A percentile compares a stretch with the other conserved stretches of the same genome.
These are phyloP conservation scores for Leccinum obscurum DNA, from an alignment of 768 basidiomycete species.

Conservation along the genomic window DNA sequence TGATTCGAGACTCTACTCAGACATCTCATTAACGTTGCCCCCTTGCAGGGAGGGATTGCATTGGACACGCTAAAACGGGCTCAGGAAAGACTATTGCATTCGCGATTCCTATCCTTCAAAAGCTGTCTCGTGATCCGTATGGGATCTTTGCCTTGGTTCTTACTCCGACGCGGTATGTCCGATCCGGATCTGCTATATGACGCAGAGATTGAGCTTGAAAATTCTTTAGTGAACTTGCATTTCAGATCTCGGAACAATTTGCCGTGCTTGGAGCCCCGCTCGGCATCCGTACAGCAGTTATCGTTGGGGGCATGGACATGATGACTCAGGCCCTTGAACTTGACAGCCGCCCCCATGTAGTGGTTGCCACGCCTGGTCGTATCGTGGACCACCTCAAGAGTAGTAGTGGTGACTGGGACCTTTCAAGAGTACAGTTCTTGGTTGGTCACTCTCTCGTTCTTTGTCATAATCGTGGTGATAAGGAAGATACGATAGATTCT, in stretches of 20 bases:
- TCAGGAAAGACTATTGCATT: constrained; percentile 98
- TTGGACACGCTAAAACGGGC: constrained; percentile 97
- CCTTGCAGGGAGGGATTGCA: constrained; percentile 82
- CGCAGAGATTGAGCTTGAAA: neutral
- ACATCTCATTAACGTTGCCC: neutral
- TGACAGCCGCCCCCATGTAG: constrained; percentile 81
- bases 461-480: neutral
- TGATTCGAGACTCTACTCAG: neutral
- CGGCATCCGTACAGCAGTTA: constrained; percentile 80
- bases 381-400: constrained; percentile 89
- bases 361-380: constrained; percentile 94
- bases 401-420: constrained; percentile 73
- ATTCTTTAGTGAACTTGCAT: constrained; percentile 80
- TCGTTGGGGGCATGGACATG: constrained; percentile 99
- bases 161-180: constrained; percentile 86
- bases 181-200: neutral
- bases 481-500: constrained; percentile 57
- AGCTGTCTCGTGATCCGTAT: constrained; percentile 84
- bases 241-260: constrained; percentile 97
- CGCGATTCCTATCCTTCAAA: constrained; percentile 91
- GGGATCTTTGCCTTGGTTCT: constrained; percentile 92
- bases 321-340: constrained; percentile 91
- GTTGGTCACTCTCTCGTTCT: constrained; percentile 42
- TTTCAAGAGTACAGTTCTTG: constrained; percentile 82
- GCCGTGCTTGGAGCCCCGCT: constrained; percentile 82